Evolutionary conservation across 2,329 filamentous ascomycete species (phyloP).

Genomic region (Oidium heveae): DNA sequence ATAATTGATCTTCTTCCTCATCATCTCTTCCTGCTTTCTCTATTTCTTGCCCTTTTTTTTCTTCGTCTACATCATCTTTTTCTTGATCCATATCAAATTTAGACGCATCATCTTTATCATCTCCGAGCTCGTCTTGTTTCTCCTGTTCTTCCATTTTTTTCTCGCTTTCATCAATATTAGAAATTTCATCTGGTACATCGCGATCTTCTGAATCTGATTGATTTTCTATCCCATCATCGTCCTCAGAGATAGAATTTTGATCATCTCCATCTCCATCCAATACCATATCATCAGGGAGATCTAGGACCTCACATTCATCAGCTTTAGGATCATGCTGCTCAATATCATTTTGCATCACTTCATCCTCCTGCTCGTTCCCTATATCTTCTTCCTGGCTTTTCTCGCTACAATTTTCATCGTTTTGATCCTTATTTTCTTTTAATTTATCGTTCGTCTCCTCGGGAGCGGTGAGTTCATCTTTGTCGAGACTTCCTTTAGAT

Average conservation of each 20-base stretch:
- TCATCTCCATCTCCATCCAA: conserved; percentile 32
- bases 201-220: conserved; percentile 23
- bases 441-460: conserved; percentile 28
- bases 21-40: conserved; percentile 25
- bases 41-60: conserved; percentile 18
- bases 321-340: conserved; percentile 41
- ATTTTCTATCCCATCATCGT: conserved; percentile 24
- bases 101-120: conserved; percentile 12
- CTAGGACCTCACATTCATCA: conserved; percentile 40
- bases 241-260: conserved; percentile 19
- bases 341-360: conserved; percentile 29
- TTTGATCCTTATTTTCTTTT: conserved; percentile 20
- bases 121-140: conserved; percentile 13
- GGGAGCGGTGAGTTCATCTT: conserved; percentile 23
- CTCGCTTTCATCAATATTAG: conserved; percentile 16
- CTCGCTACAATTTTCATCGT: conserved; percentile 19
- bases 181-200: conserved; percentile 15
- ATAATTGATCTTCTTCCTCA: conserved; percentile 26
- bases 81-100: conserved; percentile 12
- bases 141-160: conserved; percentile 14
- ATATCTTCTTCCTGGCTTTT: conserved; percentile 23
- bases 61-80: conserved; percentile 19
- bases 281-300: conserved; percentile 46
- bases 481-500: conserved; percentile 40
- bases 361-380: conserved; percentile 24